These are phyloP conservation scores for Tulasnella sp. DNA, from an alignment of 768 basidiomycete genomes.

Conservation along the genomic window DNA sequence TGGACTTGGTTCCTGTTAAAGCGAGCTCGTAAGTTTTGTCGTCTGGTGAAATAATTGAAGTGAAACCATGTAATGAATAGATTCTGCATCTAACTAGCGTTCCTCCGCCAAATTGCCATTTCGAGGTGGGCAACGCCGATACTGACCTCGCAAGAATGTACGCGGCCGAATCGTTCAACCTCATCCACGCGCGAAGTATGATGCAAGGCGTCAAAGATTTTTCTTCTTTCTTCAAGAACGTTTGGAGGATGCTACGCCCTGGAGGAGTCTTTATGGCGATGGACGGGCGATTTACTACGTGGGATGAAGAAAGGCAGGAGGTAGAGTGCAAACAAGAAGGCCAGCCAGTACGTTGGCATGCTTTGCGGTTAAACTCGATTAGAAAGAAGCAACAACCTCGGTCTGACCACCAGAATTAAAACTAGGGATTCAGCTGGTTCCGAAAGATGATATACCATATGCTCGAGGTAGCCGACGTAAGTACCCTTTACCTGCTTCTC, in stretches of 20 bases:
- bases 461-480: not conserved
- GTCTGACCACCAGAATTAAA: no score
- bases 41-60: no score
- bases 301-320: not conserved
- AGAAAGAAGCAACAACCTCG: no score
- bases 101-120: no score
- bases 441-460: not conserved
- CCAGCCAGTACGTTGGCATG: slow-evolving; percentile 7
- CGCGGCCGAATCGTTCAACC: no score
- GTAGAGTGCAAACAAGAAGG: slow-evolving; percentile 8
- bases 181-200: no score
- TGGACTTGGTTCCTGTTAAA: slow-evolving; percentile 10
- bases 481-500: not conserved
- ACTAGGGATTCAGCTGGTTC: not conserved
- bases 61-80: no score
- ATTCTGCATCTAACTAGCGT: no score
- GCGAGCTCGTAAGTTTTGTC: not conserved
- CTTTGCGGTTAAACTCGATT: no score
- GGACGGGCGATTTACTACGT: not conserved
- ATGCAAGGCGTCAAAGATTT: no score
- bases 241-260: no score
- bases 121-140: not conserved
- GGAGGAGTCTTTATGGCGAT: not conserved
- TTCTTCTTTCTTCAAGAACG: no score
- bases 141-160: not conserved